Conservation (phyloP, 2,329 filamentous ascomycete genomes). For the Neoarthrinium moseri region DNA sequence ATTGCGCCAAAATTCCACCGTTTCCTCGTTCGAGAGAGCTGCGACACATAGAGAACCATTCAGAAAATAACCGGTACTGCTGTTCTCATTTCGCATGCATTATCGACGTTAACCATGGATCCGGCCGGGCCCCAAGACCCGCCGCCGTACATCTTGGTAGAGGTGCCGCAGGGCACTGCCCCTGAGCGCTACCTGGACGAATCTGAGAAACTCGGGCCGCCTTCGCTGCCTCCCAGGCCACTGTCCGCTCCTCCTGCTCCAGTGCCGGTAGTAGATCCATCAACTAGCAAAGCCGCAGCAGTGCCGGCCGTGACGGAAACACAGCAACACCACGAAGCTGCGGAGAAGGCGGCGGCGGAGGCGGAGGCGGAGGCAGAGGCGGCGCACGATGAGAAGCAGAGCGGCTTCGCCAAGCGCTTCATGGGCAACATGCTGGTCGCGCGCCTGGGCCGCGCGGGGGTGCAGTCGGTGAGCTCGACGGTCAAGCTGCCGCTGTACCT, state of each 20-base stretch:
- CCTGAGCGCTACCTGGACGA: conserved; percentile 1
- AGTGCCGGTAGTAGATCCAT: neutral
- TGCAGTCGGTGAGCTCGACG: conserved; percentile 17
- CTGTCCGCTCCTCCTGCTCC: conserved; percentile 1
- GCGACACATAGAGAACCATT: neutral
- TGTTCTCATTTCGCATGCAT: neutral
- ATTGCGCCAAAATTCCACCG: neutral
- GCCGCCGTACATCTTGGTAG: conserved; percentile 4
- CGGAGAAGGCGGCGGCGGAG: neutral
- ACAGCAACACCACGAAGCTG: neutral
- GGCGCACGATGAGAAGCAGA: conserved; percentile 14
- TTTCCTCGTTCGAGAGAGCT: neutral
- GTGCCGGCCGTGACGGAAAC: neutral
- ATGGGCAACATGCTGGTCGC: conserved; percentile 18
- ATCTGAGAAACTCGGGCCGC: neutral
- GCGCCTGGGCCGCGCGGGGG: conserved; percentile 15
- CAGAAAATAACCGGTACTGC: neutral
- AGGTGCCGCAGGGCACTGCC: neutral
- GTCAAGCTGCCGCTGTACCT: conserved; percentile 17
- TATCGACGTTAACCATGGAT: neutral
- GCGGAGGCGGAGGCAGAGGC: neutral
- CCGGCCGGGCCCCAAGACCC: neutral
- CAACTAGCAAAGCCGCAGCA: no score
- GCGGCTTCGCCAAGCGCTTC: conserved; percentile 14
- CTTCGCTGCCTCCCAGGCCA: neutral